Percentiles rank a stretch among this genome's conserved stretches.
Conservation (phyloP, 148 eudicot species). For the Vaccinium macrocarpon region DNA sequence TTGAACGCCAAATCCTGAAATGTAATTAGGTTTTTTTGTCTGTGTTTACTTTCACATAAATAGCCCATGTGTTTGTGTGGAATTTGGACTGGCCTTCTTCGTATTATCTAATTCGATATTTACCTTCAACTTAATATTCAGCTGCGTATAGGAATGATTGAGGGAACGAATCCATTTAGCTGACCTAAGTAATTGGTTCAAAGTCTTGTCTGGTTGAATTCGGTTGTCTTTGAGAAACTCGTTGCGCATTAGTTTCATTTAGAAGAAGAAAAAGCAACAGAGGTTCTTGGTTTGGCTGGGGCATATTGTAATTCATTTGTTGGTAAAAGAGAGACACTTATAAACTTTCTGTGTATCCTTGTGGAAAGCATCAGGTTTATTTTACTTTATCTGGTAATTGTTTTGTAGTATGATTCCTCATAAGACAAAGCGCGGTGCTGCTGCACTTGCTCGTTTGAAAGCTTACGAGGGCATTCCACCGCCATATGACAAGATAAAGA, state of each 20-base stretch:
- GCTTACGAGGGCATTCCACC: slow-evolving; percentile 81
- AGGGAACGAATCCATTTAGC: background rate
- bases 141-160: too few species aligned
- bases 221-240: background rate
- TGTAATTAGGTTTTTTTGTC: background rate
- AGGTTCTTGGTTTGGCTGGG: background rate
- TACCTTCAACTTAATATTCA: too few species aligned
- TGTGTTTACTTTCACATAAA: background rate
- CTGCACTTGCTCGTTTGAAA: slow-evolving; percentile 79
- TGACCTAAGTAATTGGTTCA: background rate
- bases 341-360: background rate
- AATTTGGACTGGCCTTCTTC: background rate
- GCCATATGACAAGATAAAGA: slow-evolving; percentile 76
- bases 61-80: background rate
- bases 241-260: background rate
- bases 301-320: background rate
- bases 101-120: too few species aligned
- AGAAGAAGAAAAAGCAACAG: background rate
- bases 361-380: background rate
- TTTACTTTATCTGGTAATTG: background rate
- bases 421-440: slow-evolving; percentile 85
- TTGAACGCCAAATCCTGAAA: background rate
- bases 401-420: slow-evolving; percentile 70
- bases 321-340: background rate
- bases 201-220: background rate